Evolutionary conservation across 306 rosid species (phyloP).

Genomic region (Prunus persica): DNA sequence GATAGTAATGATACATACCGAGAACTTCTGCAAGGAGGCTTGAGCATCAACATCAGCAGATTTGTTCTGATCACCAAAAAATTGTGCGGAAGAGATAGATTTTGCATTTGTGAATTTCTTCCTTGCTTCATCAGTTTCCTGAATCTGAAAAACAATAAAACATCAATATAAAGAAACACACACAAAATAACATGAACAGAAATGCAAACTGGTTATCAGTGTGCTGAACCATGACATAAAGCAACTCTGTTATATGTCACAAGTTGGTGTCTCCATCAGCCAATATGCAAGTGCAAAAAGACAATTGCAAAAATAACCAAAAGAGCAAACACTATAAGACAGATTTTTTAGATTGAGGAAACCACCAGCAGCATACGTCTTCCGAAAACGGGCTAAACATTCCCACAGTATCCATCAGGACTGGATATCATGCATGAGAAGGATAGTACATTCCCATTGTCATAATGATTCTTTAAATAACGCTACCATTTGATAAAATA

Average conservation of each 20-base stretch:
- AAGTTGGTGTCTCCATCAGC: background rate
- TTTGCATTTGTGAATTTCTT: constrained; percentile 93
- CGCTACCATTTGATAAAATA: background rate
- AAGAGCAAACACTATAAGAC: background rate
- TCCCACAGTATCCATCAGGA: background rate
- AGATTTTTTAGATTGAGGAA: background rate
- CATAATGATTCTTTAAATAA: background rate
- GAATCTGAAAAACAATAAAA: constrained; percentile 34
- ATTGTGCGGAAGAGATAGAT: constrained; percentile 91
- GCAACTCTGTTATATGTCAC: background rate
- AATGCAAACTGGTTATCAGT: background rate
- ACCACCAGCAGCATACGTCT: background rate
- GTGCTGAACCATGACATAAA: background rate
- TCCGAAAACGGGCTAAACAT: background rate
- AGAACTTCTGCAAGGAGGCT: constrained; percentile 74
- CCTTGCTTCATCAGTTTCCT: constrained; percentile 86
- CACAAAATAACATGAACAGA: background rate
- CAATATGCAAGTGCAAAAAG: background rate
- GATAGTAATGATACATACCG: constrained; percentile 44
- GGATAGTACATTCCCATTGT: background rate
- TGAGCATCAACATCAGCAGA: constrained; percentile 57
- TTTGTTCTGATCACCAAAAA: constrained; percentile 76
- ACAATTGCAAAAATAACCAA: background rate
- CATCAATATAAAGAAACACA: background rate
- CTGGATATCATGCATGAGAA: background rate